A percentile compares a stretch with the other conserved stretches of the same genome.
These are phyloP conservation scores for Eimeria sp. DNA, from an alignment of 169 alveolate genomes.

Conservation along the genomic window DNA sequence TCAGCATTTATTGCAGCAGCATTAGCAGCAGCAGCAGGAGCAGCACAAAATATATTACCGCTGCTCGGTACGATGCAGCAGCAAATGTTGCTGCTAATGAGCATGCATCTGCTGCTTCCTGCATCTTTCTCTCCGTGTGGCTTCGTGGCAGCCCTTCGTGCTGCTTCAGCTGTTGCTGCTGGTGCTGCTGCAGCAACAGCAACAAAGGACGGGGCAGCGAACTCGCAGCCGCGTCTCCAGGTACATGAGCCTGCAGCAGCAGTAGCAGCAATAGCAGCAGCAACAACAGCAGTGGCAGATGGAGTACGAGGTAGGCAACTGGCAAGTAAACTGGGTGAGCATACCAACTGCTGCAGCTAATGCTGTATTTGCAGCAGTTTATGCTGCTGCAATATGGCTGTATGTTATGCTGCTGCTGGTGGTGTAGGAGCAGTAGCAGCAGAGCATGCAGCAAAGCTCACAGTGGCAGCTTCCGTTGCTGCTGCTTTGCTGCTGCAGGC, in stretches of 20 bases:
- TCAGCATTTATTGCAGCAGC: background rate
- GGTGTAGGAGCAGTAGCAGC: slow-evolving; percentile 3
- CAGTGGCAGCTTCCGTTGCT: background rate
- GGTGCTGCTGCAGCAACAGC: slow-evolving; percentile 60
- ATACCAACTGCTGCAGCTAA: background rate
- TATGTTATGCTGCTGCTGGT: background rate
- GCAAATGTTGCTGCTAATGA: slow-evolving; percentile 54
- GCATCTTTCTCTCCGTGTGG: slow-evolving; percentile 8
- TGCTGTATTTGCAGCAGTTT: background rate
- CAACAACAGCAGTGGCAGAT: background rate
- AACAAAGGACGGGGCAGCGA: slow-evolving; percentile 32
- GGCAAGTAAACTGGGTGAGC: background rate
- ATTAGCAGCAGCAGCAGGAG: background rate
- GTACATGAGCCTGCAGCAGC: slow-evolving; percentile 38
- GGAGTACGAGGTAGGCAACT: background rate
- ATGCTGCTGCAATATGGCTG: background rate
- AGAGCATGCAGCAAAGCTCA: background rate
- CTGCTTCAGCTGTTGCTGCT: slow-evolving; percentile 41
- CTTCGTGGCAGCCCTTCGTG: background rate
- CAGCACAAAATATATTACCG: slow-evolving; percentile 1
- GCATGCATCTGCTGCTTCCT: slow-evolving; percentile 52
- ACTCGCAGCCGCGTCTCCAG: slow-evolving; percentile 50
- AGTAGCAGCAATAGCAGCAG: background rate
- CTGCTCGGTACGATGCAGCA: slow-evolving; percentile 36
- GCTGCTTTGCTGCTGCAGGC: background rate